These are phyloP conservation scores for Chaetoceros tenuissimus DNA, from an alignment of 108 stramenopile genomes.

Conservation along the genomic window DNA sequence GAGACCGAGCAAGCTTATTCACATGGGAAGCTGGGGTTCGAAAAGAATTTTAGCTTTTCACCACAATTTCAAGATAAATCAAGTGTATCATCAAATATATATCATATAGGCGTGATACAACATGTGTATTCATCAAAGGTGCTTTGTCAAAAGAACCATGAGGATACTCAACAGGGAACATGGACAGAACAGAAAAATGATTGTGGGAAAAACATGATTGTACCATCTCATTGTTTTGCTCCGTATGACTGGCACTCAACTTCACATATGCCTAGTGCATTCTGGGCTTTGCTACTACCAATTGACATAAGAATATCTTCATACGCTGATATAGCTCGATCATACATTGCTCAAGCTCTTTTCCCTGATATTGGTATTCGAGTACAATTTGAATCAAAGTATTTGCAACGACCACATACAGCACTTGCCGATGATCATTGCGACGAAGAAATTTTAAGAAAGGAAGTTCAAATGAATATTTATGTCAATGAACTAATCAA, in stretches of 20 bases:
- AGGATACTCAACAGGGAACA: slow-evolving; percentile 18
- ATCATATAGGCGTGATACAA: slow-evolving; percentile 12
- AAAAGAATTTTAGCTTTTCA: neutral
- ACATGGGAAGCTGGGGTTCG: neutral
- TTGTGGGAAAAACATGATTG: neutral
- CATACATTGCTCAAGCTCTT: slow-evolving; percentile 21
- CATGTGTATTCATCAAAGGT: slow-evolving; percentile 19
- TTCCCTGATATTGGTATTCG: slow-evolving; percentile 1
- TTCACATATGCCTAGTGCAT: slow-evolving; percentile 3
- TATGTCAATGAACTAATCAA: neutral
- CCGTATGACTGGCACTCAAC: slow-evolving; percentile 40
- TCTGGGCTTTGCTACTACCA: slow-evolving; percentile 29
- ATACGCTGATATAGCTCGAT: slow-evolving; percentile 29
- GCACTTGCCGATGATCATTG: neutral
- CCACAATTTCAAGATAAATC: neutral
- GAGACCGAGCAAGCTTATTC: neutral
- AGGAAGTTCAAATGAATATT: too few relatives aligned
- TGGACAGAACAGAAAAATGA: slow-evolving; percentile 4
- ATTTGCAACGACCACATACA: neutral
- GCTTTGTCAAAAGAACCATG: slow-evolving; percentile 34
- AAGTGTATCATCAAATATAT: neutral
- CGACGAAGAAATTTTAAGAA: neutral
- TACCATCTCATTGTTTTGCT: slow-evolving; percentile 2
- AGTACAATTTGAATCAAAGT: neutral
- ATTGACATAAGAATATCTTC: slow-evolving; percentile 24